These are phyloP conservation scores for Trichaptum fuscoviolaceum DNA, from an alignment of 768 basidiomycete species.

Conservation along the genomic window DNA sequence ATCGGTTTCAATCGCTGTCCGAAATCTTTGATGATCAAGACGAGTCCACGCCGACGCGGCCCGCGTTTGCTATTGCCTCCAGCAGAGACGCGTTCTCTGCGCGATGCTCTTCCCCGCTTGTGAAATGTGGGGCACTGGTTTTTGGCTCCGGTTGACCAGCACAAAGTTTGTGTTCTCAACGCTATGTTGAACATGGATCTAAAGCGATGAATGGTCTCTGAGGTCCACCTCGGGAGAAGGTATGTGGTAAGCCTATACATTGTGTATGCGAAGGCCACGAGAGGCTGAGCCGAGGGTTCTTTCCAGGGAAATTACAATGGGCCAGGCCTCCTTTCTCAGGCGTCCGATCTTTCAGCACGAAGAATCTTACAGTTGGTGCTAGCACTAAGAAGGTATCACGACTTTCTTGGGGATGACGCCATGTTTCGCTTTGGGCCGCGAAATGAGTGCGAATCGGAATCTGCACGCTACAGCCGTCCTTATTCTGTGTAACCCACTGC, in stretches of 20 bases:
- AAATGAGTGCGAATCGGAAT: background rate
- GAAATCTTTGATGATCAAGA: background rate
- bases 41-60: background rate
- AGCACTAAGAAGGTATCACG: background rate
- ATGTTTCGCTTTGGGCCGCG: background rate
- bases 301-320: background rate
- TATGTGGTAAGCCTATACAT: background rate
- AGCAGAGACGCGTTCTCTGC: background rate
- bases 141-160: background rate
- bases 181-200: background rate
- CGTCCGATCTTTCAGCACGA: background rate
- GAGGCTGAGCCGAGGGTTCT: background rate
- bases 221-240: slow-evolving; percentile 1
- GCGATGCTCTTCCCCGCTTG: background rate
- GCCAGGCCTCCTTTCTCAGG: background rate
- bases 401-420: background rate
- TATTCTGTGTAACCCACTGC: background rate
- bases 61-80: background rate
- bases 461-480: background rate
- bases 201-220: background rate
- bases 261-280: background rate
- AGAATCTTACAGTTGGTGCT: background rate
- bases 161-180: background rate
- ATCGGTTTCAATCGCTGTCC: background rate
- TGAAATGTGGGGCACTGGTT: background rate